Evolutionary conservation across 1,139 yeast genomes (phyloP), one percentile per base, ranked within the genome.

Genomic region (Hyphopichia fennica): DNA sequence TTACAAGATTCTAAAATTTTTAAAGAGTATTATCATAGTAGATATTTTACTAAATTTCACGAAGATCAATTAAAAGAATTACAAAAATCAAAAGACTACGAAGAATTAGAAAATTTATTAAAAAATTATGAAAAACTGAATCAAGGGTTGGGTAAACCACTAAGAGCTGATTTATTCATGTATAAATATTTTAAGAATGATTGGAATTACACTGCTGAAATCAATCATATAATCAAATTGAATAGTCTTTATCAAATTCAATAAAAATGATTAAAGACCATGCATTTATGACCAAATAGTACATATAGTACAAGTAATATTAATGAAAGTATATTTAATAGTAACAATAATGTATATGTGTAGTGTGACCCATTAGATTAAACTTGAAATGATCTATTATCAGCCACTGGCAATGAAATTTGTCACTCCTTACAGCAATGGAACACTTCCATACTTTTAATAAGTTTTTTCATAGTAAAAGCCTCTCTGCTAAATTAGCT

Each of bases 111-210:
- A 11, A 33, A 39, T 13, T 37, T 51, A 15, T 29, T 53, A 17
- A 33, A 39, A 9, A 33, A 43, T 5, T 46, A 48, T 35, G 23
- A 35, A 9, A 27, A n/a, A 16, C 22, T 16, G 17, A 31, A 43
- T 8, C 37, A 40, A n/a, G 37, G 41, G 20, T 32, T 51, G 10
- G 60, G 60, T 9, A 42, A 40, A 7, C 49, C 57, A 4, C 41
- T 61, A 30, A 43, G 57, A 38, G 56, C 59, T 4, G 74, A 68
- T 46, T 46, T 54, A 23, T 67, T 65, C 45, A 54, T 64, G 53
- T 50, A 57, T 44, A 53, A 49, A 25, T 42, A 62, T 13, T 51
- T 48, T 41, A 38, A 46, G 34, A 52, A 55, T 42, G 50, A 46
- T 23, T 47, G 51, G 41, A 48, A 49, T 20, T 59, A 45, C 44